Percentiles rank a stretch among this genome's conserved stretches.
Evolutionary conservation across 305 asterid species (phyloP).

Genomic region (Fraxinus sp.): DNA sequence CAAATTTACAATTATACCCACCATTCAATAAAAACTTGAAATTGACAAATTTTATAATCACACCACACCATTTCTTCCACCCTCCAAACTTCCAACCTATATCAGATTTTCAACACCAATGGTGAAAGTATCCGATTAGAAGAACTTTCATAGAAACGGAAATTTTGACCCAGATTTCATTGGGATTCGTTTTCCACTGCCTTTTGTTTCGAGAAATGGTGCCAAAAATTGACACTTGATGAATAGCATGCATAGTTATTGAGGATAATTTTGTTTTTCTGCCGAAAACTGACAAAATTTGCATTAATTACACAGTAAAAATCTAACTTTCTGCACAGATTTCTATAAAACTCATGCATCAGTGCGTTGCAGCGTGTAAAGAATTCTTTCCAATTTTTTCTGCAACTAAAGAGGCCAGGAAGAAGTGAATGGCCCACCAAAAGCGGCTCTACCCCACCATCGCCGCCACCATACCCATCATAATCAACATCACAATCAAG

Average conservation of each 20-base stretch:
- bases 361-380: neutral
- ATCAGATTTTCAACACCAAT: no score
- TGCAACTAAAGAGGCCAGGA: conserved; percentile 85
- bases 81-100: no score
- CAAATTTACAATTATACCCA: no score
- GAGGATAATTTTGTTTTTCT: conserved; percentile 27
- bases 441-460: conserved; percentile 39
- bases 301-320: conserved; percentile 22
- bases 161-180: neutral
- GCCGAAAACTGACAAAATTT: conserved; percentile 28
- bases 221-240: conserved; percentile 17
- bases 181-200: neutral
- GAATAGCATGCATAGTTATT: conserved; percentile 13
- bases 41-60: no score
- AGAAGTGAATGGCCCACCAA: conserved; percentile 93
- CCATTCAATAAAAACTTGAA: no score
- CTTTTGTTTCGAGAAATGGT: neutral
- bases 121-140: neutral
- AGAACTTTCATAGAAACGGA: neutral
- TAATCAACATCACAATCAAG: conserved; percentile 33
- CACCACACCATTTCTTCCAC: no score
- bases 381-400: no score
- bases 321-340: conserved; percentile 26
- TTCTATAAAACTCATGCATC: conserved; percentile 22
- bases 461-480: conserved; percentile 36